These are phyloP conservation scores for Diplodia intermedia DNA, from an alignment of 2,329 filamentous ascomycete species.

Conservation along the genomic window DNA sequence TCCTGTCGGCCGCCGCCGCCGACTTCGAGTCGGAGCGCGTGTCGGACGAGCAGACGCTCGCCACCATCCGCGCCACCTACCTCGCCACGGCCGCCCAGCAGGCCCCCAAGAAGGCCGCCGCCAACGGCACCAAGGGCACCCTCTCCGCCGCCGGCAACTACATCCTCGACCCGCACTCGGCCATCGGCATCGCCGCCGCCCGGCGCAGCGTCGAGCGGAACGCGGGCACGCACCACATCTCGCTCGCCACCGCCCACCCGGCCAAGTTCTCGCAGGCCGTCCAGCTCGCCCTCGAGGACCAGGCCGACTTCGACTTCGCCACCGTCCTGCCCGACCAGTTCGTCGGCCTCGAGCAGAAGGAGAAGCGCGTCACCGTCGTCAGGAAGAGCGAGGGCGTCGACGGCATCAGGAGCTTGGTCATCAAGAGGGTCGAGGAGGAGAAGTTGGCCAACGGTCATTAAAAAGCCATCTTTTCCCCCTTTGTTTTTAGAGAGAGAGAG, in stretches of 20 bases:
- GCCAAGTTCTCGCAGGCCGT: conserved; percentile 93
- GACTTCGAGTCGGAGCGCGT: conserved; percentile 83
- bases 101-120: conserved; percentile 43
- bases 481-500: not conserved
- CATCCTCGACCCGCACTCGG: conserved; percentile 90
- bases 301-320: conserved; percentile 77
- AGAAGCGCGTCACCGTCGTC: conserved; percentile 74
- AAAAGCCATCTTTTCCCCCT: not conserved
- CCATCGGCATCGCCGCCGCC: conserved; percentile 82
- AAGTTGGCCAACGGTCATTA: conserved; percentile 8
- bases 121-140: conserved; percentile 53
- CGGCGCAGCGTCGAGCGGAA: conserved; percentile 64
- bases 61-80: conserved; percentile 56
- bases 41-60: conserved; percentile 59
- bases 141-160: conserved; percentile 62
- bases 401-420: conserved; percentile 76
- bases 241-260: conserved; percentile 91
- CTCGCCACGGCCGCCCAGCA: conserved; percentile 54
- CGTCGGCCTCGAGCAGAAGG: conserved; percentile 75
- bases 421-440: conserved; percentile 69
- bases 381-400: conserved; percentile 71
- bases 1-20: conserved; percentile 72
- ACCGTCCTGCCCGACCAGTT: conserved; percentile 84
- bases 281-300: conserved; percentile 74
- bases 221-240: conserved; percentile 69